Base-by-base conservation (phyloP, 1,284 basidiomycete species). In the Xerocomus cyaneibrunnescens region DNA sequence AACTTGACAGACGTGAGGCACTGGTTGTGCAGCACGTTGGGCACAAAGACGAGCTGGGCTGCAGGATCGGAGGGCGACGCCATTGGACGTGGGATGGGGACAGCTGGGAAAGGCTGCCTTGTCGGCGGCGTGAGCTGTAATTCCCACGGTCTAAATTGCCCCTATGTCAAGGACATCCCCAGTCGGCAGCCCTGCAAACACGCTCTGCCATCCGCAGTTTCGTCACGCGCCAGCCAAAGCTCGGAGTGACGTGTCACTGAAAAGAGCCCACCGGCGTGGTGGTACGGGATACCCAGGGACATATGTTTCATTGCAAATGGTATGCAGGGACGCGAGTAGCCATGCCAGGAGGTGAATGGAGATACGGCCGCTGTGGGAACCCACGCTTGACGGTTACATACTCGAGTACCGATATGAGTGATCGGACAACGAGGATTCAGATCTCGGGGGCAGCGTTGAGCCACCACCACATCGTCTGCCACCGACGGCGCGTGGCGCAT, bases 21-120 rank as follows among this genome's bases (percentile, higher is more conserved):
- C 17, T 78, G 76, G 68, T 93, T 94, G 68, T 83, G 83, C 54
- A 78, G 69, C 28, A 91, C 80, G 58, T 92, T 89, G 2, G 86
- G 84, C 1, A 78, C 74, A 61, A 85, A 91, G 38, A 92, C 76
- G 46, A 79, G 81, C 62, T 85, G 85, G 7, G 79, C 75, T 27
- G 80, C 73, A 39, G 75, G 64, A 57, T 85, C 81, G 42, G 76
- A 54, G 21, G 68, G 27, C 31, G 69, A 62, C 37, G 68, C 58
- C 68, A 71, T 71, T n/a, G 34, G 30, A 35, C 17, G 28, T 27
- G 27, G 27, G 27, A 28, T n/a, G 35, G 21, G n/a, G 2, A 22
- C 9, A 10, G 19, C 35, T 42, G 25, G 16, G 27, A 32, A 46
- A 19, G 6, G 27, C 14, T 13, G 7, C 16, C 16, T 5, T n/a